Evolutionary conservation across 2,329 filamentous ascomycete species (phyloP).

Genomic region (Penicillium griseofulvum): DNA sequence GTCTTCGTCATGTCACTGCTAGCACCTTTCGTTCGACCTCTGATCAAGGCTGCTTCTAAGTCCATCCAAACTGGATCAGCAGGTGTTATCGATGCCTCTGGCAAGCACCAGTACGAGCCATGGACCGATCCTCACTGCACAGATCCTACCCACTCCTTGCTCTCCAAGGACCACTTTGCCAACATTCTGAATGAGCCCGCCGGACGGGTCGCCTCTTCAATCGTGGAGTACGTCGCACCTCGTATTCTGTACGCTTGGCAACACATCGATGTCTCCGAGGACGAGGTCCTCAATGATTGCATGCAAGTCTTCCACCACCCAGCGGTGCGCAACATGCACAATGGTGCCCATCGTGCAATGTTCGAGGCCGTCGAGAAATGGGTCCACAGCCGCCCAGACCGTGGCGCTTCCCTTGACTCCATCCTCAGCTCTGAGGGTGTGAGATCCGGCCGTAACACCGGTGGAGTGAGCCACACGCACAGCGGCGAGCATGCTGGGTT

Average conservation of each 20-base stretch:
- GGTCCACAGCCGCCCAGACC: constrained; percentile 68
- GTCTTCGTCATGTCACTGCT: constrained; percentile 88
- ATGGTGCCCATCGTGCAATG: constrained; percentile 85
- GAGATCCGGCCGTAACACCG: constrained; percentile 69
- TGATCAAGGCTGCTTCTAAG: constrained; percentile 83
- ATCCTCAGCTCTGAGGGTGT: constrained; percentile 83
- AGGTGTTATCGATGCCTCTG: constrained; percentile 64
- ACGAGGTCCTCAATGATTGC: constrained; percentile 80
- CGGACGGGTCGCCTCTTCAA: constrained; percentile 69
- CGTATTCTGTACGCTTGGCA: constrained; percentile 92
- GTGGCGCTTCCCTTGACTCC: constrained; percentile 65
- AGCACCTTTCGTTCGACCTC: constrained; percentile 85
- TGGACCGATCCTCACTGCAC: constrained; percentile 74
- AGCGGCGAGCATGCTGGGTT: constrained; percentile 26
- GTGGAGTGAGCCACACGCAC: constrained; percentile 34
- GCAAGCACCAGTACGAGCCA: constrained; percentile 72
- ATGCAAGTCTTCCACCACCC: constrained; percentile 88
- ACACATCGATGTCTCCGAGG: constrained; percentile 74
- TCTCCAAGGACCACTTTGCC: constrained; percentile 82
- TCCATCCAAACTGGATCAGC: constrained; percentile 82
- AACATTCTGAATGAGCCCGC: constrained; percentile 75
- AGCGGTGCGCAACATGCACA: constrained; percentile 68
- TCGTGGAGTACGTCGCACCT: constrained; percentile 83
- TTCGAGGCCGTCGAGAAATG: constrained; percentile 80
- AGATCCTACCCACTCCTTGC: constrained; percentile 77